A percentile compares a stretch with the other conserved stretches of the same genome.
Conservation (phyloP, 2,329 filamentous ascomycete genomes). For the Trichoderma gracile region DNA sequence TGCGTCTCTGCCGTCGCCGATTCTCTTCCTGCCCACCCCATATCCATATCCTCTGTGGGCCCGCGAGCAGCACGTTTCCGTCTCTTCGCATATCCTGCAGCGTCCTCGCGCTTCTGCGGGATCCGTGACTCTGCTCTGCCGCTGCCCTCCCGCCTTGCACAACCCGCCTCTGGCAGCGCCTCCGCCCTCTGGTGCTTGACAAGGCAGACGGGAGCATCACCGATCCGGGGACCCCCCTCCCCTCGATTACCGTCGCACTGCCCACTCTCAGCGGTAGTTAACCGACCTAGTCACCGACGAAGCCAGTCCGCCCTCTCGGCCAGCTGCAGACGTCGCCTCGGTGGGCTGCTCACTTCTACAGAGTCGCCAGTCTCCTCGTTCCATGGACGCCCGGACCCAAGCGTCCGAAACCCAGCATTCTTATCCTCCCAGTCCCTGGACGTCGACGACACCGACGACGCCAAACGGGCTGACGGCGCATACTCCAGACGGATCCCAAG, state of each 20-base stretch:
- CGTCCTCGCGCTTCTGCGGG: constrained; percentile 3
- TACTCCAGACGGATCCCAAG: constrained; percentile 38
- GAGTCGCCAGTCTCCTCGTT: constrained; percentile 32
- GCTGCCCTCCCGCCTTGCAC: constrained; percentile 5
- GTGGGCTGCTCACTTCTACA: constrained; percentile 16
- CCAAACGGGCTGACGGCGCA: constrained; percentile 34
- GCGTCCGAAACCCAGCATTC: constrained; percentile 43
- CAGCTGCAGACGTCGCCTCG: constrained; percentile 24
- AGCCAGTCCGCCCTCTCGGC: constrained; percentile 13
- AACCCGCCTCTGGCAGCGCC: neutral
- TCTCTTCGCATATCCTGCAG: neutral
- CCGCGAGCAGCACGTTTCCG: constrained; percentile 4
- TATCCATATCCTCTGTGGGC: constrained; percentile 7
- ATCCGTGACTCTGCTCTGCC: neutral
- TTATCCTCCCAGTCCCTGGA: constrained; percentile 40
- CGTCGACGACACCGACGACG: constrained; percentile 33
- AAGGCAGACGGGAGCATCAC: constrained; percentile 3
- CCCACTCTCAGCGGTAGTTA: neutral
- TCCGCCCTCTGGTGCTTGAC: neutral
- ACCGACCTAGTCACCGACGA: constrained; percentile 19
- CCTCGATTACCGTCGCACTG: constrained; percentile 16
- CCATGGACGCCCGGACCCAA: constrained; percentile 44
- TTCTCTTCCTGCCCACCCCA: constrained; percentile 16
- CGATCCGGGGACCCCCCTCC: neutral
- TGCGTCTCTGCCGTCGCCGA: constrained; percentile 14